phyloP scores from a whole-genome alignment of 768 basidiomycete species.

The Amanita inopinata region DNA sequence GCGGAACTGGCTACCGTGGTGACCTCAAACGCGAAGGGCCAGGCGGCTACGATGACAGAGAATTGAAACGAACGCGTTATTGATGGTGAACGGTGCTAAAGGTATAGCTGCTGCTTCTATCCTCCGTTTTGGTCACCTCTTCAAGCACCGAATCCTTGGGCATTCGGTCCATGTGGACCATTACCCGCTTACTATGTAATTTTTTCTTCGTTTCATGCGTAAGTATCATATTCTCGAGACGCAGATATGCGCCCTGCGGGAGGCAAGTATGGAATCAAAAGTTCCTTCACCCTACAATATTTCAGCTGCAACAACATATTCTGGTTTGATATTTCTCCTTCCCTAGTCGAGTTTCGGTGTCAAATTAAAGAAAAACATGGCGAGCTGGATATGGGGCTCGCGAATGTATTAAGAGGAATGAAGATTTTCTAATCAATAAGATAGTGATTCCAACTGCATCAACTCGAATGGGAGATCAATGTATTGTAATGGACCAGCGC shows the following conservation, averaged over 20 bases:
- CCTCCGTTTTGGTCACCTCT: constrained; percentile 4
- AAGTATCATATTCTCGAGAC: constrained; percentile 7
- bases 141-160: constrained; percentile 8
- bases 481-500: too few species aligned
- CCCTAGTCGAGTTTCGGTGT: neutral
- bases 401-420: too few species aligned
- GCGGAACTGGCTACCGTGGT: constrained; percentile 52
- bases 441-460: too few species aligned
- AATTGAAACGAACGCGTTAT: constrained; percentile 74
- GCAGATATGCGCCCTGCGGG: neutral
- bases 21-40: constrained; percentile 74
- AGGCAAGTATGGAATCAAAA: constrained; percentile 9
- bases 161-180: constrained; percentile 4
- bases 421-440: too few species aligned
- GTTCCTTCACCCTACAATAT: too few species aligned
- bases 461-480: too few species aligned
- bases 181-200: constrained; percentile 3
- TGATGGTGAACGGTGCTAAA: constrained; percentile 25
- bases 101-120: constrained; percentile 5
- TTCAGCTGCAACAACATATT: neutral
- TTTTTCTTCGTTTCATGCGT: constrained; percentile 5
- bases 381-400: too few species aligned
- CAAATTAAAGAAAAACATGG: too few species aligned
- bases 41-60: constrained; percentile 76
- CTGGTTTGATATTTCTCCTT: neutral